These are phyloP conservation scores for Ceratopteris richardii DNA, from an alignment of 75 land plant species.

Conservation along the genomic window DNA sequence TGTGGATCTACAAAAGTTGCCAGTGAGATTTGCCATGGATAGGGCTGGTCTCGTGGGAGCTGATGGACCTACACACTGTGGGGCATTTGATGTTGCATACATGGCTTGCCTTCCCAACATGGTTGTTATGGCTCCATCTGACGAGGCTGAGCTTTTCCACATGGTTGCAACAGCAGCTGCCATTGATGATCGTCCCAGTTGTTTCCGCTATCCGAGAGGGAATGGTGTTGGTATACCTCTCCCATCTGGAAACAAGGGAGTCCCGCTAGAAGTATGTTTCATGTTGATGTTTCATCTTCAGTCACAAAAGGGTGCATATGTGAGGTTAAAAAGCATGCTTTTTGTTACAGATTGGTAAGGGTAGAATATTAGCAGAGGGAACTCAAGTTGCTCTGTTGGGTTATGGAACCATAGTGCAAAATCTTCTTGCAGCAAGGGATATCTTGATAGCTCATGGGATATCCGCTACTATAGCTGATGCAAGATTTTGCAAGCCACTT, in stretches of 20 bases:
- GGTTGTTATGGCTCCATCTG: slow-evolving; percentile 90
- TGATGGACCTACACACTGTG: slow-evolving; percentile 69
- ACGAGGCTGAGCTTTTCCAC: slow-evolving; percentile 58
- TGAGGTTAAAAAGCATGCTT: no score
- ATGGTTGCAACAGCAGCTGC: slow-evolving; percentile 80
- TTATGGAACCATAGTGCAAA: slow-evolving; percentile 71
- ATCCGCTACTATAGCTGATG: slow-evolving; percentile 64
- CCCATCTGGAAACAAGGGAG: slow-evolving; percentile 25
- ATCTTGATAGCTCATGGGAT: slow-evolving; percentile 44
- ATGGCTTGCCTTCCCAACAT: slow-evolving; percentile 87
- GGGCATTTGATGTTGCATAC: slow-evolving; percentile 76
- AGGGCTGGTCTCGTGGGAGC: slow-evolving; percentile 84
- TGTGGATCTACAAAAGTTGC: slow-evolving; percentile 64
- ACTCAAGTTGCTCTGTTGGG: slow-evolving; percentile 58
- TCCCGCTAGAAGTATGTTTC: slow-evolving; percentile 57
- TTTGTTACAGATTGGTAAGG: slow-evolving; percentile 57
- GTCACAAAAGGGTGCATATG: not conserved
- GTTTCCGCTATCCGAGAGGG: slow-evolving; percentile 78
- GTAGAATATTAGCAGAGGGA: slow-evolving; percentile 51
- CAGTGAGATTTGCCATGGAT: slow-evolving; percentile 69
- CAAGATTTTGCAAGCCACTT: slow-evolving; percentile 79
- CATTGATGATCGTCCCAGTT: slow-evolving; percentile 63
- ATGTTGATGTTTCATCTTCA: not conserved
- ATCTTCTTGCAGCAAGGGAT: slow-evolving; percentile 46
- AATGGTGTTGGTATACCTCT: slow-evolving; percentile 25